Evolutionary conservation across 768 basidiomycete genomes (phyloP), one percentile per base, ranked within the genome.

Genomic region (Kockovaella imperatae): DNA sequence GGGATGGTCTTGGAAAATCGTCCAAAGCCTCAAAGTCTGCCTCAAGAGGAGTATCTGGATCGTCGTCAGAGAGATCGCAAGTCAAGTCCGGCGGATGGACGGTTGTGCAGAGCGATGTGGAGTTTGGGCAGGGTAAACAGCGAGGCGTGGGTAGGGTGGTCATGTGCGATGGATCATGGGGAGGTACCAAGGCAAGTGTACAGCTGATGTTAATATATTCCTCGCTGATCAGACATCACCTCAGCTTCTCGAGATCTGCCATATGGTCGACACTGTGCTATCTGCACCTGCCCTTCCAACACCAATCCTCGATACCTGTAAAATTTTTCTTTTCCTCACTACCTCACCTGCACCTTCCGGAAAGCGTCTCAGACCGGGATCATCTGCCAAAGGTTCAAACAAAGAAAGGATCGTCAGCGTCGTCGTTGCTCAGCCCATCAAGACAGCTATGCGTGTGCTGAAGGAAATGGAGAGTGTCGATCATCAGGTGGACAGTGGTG

Each of bases 241-340:
- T 3, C 30, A 70, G 68, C 48, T 70, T 6, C 46, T 54, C 26
- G 69, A 71, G 14, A 68, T 68, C 31, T 55, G 68, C 6, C 38
- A 42, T 17, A 65, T 59, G n/a, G 60, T 71, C 31, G 67, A 71
- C 45, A 60, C 60, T 3, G 63, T 68, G 11, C 58, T 71, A 0
- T 68, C 67, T 1, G 52, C 69, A 2, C 69, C 69, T 20, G 43
- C 67, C 5, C 54, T 69, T 14, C 64, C 67, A 8, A 21, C 42
- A 4, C 14, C 52, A 1, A 71, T 66, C 11, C 51, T 71, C 3
- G 42, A 56, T 10, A 30, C 54, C 25, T 68, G 69, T 51, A 67
- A 67, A 40, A 58, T 71, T 26, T 68, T 65, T 47, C 57, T 71
- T 17, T 62, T 68, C 40, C 20, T 64, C 24, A 70, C 69, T 2